These are phyloP conservation scores for Hanseniaspora singularis DNA, from an alignment of 805 yeast species.

Conservation along the genomic window DNA sequence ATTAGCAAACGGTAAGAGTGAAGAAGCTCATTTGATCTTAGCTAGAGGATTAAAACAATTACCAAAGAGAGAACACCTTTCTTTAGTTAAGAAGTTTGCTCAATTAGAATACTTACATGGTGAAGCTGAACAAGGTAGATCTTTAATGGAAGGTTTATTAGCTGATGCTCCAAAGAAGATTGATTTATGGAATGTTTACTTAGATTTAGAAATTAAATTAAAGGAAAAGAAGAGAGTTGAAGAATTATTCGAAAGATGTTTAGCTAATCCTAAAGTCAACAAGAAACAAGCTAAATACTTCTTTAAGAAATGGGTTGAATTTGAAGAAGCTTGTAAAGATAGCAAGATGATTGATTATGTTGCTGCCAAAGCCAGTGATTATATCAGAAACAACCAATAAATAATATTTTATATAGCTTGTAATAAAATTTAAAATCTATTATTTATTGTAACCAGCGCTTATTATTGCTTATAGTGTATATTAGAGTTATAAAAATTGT, in stretches of 20 bases:
- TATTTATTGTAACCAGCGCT: too few relatives aligned
- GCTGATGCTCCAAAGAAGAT: constrained; percentile 84
- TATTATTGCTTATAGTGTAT: too few relatives aligned
- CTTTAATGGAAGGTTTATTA: constrained; percentile 82
- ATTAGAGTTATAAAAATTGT: too few relatives aligned
- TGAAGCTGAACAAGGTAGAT: constrained; percentile 87
- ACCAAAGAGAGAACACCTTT: constrained; percentile 63
- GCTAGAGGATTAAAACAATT: constrained; percentile 61
- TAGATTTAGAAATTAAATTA: constrained; percentile 82
- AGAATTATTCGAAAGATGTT: constrained; percentile 70
- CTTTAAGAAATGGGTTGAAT: constrained; percentile 82
- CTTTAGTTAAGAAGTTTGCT: constrained; percentile 76
- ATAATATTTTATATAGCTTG: neutral
- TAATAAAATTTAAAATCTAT: too few relatives aligned
- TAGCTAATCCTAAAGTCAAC: constrained; percentile 45
- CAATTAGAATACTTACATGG: constrained; percentile 79
- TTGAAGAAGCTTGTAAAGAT: constrained; percentile 60
- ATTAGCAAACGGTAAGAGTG: constrained; percentile 42
- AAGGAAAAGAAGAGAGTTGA: constrained; percentile 47
- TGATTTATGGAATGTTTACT: constrained; percentile 89
- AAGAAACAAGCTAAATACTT: constrained; percentile 89
- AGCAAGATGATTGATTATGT: constrained; percentile 66
- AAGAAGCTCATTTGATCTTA: constrained; percentile 59
- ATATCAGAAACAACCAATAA: constrained; percentile 33
- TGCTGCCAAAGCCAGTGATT: constrained; percentile 81